Evolutionary conservation across 2,329 filamentous ascomycete genomes (phyloP), one percentile per base, ranked within the genome.

Genomic region (Aureobasidium sp.): DNA sequence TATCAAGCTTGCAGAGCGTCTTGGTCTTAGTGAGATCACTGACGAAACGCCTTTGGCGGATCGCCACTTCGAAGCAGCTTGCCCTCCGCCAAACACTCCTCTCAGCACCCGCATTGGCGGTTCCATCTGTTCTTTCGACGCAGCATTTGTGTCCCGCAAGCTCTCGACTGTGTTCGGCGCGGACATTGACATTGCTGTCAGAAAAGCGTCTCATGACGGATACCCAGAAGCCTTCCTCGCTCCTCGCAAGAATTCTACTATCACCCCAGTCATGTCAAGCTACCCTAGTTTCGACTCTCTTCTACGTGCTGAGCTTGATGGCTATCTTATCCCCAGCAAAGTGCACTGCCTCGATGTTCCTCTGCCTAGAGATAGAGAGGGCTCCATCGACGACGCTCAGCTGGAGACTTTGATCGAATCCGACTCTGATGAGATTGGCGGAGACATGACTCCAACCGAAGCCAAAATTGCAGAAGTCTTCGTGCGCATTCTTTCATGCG

Each of bases 61-160:
- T 4, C 74, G 79, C n/a, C 81, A 84, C 64, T 81, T 75, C 70
- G 75, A 82, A 60, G 82, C 79, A 0, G 66, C 67, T 4, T 83
- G 80, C 62, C 81, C 82, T 0, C 74, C 77, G 2, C 70, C 74
- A 2, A 80, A 83, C 61, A 80, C 79, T 0, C 72, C 76, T 1
- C 70, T 84, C 3, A 74, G 73, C 1, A 71, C 71, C 1, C 65
- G 71, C 0, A 82, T 84, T 41, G 44, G 68, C 1, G 73, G 73
- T 4, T 66, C 63, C 0, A 64, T 66, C 3, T 80, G 77, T 62
- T 27, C 62, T 2, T 64, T 56, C 20, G 63, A 66, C 26, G 44
- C 56, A 17, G 61, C 62, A 7, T 32, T 55, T 8, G 51, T 64
- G 7, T 62, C 63, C 2, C 44, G 63, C 9, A 63, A 57, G 41